These are phyloP conservation scores for Ogataea henricii DNA, from an alignment of 805 yeast genomes.

Conservation along the genomic window DNA sequence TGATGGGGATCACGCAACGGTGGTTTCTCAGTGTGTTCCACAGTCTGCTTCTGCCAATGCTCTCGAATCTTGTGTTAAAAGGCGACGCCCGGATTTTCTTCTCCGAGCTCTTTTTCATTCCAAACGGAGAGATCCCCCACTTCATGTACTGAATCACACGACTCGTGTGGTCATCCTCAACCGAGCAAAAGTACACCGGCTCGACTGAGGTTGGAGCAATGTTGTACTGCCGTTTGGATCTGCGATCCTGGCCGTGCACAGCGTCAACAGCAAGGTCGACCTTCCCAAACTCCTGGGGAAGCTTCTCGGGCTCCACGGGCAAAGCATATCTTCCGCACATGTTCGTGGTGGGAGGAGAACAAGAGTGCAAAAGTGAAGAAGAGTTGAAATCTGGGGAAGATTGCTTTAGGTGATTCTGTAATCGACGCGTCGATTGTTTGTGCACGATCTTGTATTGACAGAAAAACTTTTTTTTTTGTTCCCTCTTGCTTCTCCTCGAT, in stretches of 20 bases:
- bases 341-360: not conserved
- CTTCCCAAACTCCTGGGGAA: conserved; percentile 41
- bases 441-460: not conserved
- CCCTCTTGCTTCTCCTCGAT: too few species aligned
- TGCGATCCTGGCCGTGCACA: conserved; percentile 20
- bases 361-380: too few species aligned
- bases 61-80: conserved; percentile 77
- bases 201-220: conserved; percentile 60
- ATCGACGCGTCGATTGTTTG: not conserved
- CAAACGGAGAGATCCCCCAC: conserved; percentile 79
- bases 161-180: not conserved
- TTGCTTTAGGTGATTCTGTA: not conserved
- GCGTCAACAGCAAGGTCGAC: conserved; percentile 30
- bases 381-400: not conserved
- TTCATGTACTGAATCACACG: conserved; percentile 54
- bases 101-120: conserved; percentile 47
- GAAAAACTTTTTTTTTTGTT: not conserved
- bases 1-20: conserved; percentile 76
- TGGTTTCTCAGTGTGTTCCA: conserved; percentile 56
- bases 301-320: conserved; percentile 41
- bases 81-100: conserved; percentile 45
- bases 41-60: conserved; percentile 49
- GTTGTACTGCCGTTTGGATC: conserved; percentile 49
- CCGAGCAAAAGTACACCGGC: conserved; percentile 40
- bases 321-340: conserved; percentile 42